These are phyloP conservation scores for Tolypocladium endophyticum DNA, from an alignment of 2,329 filamentous ascomycete species.

Conservation along the genomic window DNA sequence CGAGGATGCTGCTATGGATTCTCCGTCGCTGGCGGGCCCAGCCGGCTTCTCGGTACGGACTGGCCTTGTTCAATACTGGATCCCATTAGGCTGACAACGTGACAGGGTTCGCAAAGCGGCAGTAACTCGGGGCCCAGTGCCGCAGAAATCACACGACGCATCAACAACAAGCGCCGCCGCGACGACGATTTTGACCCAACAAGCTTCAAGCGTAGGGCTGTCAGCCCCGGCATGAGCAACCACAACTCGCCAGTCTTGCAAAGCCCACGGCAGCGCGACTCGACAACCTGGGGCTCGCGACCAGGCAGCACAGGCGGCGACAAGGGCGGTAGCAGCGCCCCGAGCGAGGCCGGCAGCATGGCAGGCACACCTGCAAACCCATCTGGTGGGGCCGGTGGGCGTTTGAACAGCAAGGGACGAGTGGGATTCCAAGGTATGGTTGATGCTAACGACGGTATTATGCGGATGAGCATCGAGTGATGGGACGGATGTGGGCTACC, in stretches of 20 bases:
- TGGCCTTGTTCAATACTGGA: background rate
- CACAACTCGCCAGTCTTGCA: slow-evolving; percentile 86
- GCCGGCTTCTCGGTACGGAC: slow-evolving; percentile 22
- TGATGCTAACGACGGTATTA: slow-evolving; percentile 88
- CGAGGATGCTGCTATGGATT: slow-evolving; percentile 66
- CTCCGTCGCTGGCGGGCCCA: slow-evolving; percentile 37
- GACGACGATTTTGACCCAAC: slow-evolving; percentile 86
- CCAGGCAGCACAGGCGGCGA: slow-evolving; percentile 51
- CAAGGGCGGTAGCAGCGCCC: slow-evolving; percentile 39
- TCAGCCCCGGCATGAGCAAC: slow-evolving; percentile 82
- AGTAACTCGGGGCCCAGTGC: slow-evolving; percentile 46
- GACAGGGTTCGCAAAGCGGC: slow-evolving; percentile 15
- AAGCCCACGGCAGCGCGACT: slow-evolving; percentile 67
- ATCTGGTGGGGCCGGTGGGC: slow-evolving; percentile 26
- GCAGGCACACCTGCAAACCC: slow-evolving; percentile 17
- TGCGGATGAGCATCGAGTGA: slow-evolving; percentile 94
- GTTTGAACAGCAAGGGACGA: slow-evolving; percentile 45
- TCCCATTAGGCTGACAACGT: slow-evolving; percentile 1
- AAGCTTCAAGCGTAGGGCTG: slow-evolving; percentile 82
- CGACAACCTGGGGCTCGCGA: slow-evolving; percentile 60
- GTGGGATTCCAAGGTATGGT: slow-evolving; percentile 87
- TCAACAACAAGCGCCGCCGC: slow-evolving; percentile 71
- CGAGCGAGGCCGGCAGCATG: slow-evolving; percentile 37
- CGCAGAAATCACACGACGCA: slow-evolving; percentile 66
- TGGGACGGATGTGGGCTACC: background rate